phyloP scores from a whole-genome alignment of 495 filamentous ascomycete species.

The Tuber microsphaerosporum region DNA sequence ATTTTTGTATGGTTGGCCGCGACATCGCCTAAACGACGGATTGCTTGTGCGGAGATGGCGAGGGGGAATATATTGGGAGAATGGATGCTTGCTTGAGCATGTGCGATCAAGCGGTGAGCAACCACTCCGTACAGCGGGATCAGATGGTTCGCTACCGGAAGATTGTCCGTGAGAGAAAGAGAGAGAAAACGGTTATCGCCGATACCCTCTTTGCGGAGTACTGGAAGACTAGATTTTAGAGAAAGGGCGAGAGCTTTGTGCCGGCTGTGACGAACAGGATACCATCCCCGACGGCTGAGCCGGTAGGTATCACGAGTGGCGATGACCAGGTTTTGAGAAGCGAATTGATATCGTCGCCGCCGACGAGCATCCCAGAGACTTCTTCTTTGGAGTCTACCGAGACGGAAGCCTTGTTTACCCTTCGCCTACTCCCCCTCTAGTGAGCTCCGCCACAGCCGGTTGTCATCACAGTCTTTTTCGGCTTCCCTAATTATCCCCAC shows the following conservation, averaged over 20 bases:
- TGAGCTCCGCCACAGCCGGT: conserved; percentile 13
- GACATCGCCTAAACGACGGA: conserved; percentile 23
- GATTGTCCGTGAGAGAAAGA: conserved; percentile 25
- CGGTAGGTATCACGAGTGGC: conserved; percentile 5
- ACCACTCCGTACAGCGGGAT: conserved; percentile 25
- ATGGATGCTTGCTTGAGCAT: conserved; percentile 35
- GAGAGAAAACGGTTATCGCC: neutral
- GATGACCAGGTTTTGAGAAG: neutral
- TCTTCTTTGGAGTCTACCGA: neutral
- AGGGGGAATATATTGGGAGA: conserved; percentile 17
- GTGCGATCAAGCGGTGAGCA: conserved; percentile 32
- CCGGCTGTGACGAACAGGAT: conserved; percentile 29
- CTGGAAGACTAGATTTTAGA: conserved; percentile 33
- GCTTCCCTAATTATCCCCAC: conserved; percentile 16
- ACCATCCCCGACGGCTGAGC: conserved; percentile 30
- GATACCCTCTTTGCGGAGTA: conserved; percentile 31
- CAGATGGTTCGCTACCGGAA: conserved; percentile 28
- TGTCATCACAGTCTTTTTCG: conserved; percentile 7
- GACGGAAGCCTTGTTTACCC: neutral
- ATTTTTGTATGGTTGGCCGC: conserved; percentile 34
- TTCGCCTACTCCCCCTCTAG: conserved; percentile 11
- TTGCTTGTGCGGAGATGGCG: conserved; percentile 32
- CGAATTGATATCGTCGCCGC: neutral
- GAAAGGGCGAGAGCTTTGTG: conserved; percentile 19
- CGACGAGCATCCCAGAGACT: neutral